Evolutionary conservation across 2,329 filamentous ascomycete genomes (phyloP), one percentile per base, ranked within the genome.

Genomic region (Xylariaceae sp.): DNA sequence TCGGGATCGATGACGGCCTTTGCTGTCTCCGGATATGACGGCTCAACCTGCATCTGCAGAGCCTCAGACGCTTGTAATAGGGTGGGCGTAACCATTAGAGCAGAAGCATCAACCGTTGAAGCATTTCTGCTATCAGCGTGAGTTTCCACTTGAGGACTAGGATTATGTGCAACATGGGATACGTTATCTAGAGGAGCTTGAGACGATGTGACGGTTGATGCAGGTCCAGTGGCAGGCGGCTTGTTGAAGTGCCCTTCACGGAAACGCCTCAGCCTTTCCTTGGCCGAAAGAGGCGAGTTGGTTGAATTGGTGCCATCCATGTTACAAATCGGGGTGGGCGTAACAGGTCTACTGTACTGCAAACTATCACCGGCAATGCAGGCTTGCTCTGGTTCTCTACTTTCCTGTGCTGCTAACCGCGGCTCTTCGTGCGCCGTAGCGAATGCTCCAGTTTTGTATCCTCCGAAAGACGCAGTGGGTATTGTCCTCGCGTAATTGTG

Each of bases 401-500:
- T 17, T n/a, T 15, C 10, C 34, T 13, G 44, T 42, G 10, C 44
- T 50, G 35, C n/a, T 30, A 53, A 23, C 34, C 50, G 56, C 15
- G 49, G 34, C 18, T 47, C 54, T 23, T 8, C 18, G 53, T 10
- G 47, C 34, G 44, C 23, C 35, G 13, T 18, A 51, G 50, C 18
- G 18, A 50, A 17, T 15, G 23, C 42, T 48, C 47, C 39, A 2
- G 35, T 18, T 54, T 58, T 48, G 58, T 56, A 50, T 42, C 37
- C 59, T 57, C 59, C 35, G 23, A 30, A 30, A 48, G 61, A 60
- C 57, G 54, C 47, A 56, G 63, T 64, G n/a, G 68, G 62, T 35
- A 61, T 57, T 62, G 57, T 67, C 55, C 64, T 67, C 54, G 53
- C 69, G 62, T 70, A 70, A 55, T 61, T 64, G 62, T 68, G 60